Evolutionary conservation across 345 rosid genomes (phyloP).

Genomic region (Rhodamnia argentea): DNA sequence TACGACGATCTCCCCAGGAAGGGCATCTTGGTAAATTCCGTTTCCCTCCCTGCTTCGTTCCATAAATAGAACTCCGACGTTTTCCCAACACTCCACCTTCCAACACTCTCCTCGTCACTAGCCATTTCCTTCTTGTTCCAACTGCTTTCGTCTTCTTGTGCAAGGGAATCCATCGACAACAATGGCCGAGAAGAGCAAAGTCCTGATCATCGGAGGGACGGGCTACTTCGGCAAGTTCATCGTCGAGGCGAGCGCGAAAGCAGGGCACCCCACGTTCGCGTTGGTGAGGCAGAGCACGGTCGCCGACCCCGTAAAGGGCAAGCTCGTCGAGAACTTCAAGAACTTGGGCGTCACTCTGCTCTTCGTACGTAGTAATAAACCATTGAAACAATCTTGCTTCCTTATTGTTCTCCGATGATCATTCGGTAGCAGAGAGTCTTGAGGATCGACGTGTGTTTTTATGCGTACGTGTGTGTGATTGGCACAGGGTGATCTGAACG

Average conservation of each 20-base stretch:
- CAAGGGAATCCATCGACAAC: not conserved
- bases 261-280: slow-evolving; percentile 53
- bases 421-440: not conserved
- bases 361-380: slow-evolving; percentile 24
- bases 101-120: not conserved
- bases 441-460: not conserved
- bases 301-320: slow-evolving; percentile 46
- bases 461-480: slow-evolving; percentile 9
- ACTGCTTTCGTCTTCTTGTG: not conserved
- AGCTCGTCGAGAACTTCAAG: slow-evolving; percentile 39
- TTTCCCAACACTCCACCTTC: not conserved
- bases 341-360: slow-evolving; percentile 46
- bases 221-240: slow-evolving; percentile 70
- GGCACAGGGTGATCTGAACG: slow-evolving; percentile 44
- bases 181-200: slow-evolving; percentile 63
- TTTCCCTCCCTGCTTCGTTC: not conserved
- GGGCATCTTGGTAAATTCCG: not conserved
- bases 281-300: slow-evolving; percentile 43
- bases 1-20: not conserved
- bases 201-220: slow-evolving; percentile 62
- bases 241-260: slow-evolving; percentile 44
- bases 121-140: not conserved
- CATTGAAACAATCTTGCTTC: not conserved
- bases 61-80: not conserved
- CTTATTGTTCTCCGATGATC: not conserved